These are phyloP conservation scores for Magnusiomyces clavatus DNA, from an alignment of 1,139 yeast species.

Conservation along the genomic window DNA sequence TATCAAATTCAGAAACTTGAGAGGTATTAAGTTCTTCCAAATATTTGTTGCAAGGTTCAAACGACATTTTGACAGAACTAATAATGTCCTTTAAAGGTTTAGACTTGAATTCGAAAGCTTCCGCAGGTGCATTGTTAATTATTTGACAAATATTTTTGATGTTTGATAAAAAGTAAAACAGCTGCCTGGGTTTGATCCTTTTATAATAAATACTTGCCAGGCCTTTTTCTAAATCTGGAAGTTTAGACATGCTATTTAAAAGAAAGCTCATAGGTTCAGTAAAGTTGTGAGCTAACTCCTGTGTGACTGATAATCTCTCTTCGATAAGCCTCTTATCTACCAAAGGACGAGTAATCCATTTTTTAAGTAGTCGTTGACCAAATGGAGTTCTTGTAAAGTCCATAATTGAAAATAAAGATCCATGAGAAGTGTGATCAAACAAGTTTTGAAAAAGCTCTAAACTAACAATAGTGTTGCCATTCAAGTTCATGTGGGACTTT, in stretches of 20 bases:
- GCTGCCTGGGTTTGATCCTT: slow-evolving; percentile 52
- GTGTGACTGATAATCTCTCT: slow-evolving; percentile 56
- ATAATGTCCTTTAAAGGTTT: slow-evolving; percentile 30
- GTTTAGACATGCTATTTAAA: slow-evolving; percentile 37
- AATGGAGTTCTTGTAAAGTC: slow-evolving; percentile 74
- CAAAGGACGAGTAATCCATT: slow-evolving; percentile 75
- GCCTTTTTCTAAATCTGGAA: slow-evolving; percentile 62
- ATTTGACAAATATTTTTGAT: slow-evolving; percentile 9
- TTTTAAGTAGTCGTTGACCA: slow-evolving; percentile 58
- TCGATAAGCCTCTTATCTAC: slow-evolving; percentile 45
- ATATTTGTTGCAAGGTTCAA: slow-evolving; percentile 29
- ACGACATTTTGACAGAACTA: slow-evolving; percentile 19
- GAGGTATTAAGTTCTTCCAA: slow-evolving; percentile 49
- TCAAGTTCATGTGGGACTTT: slow-evolving; percentile 53
- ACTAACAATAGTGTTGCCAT: slow-evolving; percentile 58
- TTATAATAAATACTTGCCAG: slow-evolving; percentile 64
- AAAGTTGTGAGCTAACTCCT: slow-evolving; percentile 40
- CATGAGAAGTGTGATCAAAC: slow-evolving; percentile 48
- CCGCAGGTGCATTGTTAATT: not conserved
- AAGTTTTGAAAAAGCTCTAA: slow-evolving; percentile 67
- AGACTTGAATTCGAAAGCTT: slow-evolving; percentile 21
- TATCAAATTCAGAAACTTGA: slow-evolving; percentile 40
- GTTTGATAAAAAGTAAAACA: slow-evolving; percentile 45
- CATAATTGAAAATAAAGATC: slow-evolving; percentile 70
- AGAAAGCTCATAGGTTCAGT: slow-evolving; percentile 41